A percentile compares a stretch with the other conserved stretches of the same genome.
These are phyloP conservation scores for Penicillium soppii DNA, from an alignment of 495 filamentous ascomycete species.

Conservation along the genomic window DNA sequence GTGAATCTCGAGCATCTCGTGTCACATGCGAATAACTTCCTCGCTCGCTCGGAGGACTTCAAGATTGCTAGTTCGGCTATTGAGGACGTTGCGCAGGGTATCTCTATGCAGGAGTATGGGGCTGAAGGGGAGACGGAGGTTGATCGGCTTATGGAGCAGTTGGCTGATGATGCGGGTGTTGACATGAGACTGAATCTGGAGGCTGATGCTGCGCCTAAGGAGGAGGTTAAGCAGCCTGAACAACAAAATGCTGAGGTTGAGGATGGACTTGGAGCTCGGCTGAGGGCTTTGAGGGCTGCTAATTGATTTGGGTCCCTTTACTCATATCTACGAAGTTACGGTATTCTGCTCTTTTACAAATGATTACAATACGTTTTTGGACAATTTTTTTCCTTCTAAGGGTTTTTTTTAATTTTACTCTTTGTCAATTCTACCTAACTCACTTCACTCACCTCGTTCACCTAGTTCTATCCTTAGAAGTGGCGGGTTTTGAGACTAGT, in stretches of 20 bases:
- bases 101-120: conserved; percentile 49
- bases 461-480: not conserved
- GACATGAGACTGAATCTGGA: conserved; percentile 45
- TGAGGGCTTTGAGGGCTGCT: conserved; percentile 43
- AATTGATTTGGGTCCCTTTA: conserved; percentile 19
- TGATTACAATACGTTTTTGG: not conserved
- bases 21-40: conserved; percentile 48
- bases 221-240: conserved; percentile 40
- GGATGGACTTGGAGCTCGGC: conserved; percentile 43
- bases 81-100: conserved; percentile 46
- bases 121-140: conserved; percentile 48
- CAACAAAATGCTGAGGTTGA: conserved; percentile 37
- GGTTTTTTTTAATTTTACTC: not conserved
- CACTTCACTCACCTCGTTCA: not conserved
- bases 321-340: not conserved
- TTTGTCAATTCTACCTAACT: not conserved
- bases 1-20: conserved; percentile 47
- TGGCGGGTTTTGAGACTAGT: not conserved
- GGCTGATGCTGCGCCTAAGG: conserved; percentile 35
- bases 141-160: conserved; percentile 48
- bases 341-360: not conserved
- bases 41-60: conserved; percentile 47
- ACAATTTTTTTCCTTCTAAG: not conserved
- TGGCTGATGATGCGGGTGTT: conserved; percentile 49
- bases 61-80: conserved; percentile 48